These are phyloP conservation scores for slime mould (Dictyostelium discoideum) DNA, from an alignment of 78 protist species.

Conservation along the genomic window DNA sequence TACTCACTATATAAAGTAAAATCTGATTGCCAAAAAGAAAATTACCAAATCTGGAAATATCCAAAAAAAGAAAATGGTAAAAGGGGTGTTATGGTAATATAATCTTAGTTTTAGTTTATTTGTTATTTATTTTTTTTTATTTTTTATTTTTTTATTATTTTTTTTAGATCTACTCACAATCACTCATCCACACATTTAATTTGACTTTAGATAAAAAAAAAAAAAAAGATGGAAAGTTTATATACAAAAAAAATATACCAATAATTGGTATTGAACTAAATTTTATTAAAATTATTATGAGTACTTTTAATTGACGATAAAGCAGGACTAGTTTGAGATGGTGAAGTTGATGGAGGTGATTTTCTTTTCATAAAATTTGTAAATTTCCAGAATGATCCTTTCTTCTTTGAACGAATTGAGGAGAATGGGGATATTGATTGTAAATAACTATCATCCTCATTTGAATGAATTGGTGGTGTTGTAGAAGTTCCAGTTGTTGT, in stretches of 20 bases:
- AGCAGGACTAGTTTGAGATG: not conserved
- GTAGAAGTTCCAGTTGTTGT: not conserved
- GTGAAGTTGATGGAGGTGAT: not conserved
- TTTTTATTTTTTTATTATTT: too few species aligned
- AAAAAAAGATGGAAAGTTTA: not conserved
- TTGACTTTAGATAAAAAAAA: too few species aligned
- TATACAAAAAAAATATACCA: not conserved
- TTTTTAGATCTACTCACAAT: too few species aligned
- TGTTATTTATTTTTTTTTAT: too few species aligned
- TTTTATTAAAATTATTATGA: not conserved
- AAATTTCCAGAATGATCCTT: not conserved
- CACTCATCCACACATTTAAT: too few species aligned
- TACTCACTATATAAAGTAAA: too few species aligned
- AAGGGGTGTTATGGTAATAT: too few species aligned
- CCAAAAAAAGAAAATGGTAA: too few species aligned
- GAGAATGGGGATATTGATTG: not conserved
- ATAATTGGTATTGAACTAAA: not conserved
- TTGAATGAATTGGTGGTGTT: not conserved
- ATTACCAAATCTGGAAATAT: too few species aligned
- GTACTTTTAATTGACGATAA: not conserved
- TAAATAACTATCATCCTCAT: not conserved
- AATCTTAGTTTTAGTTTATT: too few species aligned
- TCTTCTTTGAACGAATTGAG: not conserved
- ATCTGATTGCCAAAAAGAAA: too few species aligned
- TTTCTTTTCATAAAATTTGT: conserved; percentile 3